Conservation (phyloP, 345 rosid species). For the Camelina laxa region DNA sequence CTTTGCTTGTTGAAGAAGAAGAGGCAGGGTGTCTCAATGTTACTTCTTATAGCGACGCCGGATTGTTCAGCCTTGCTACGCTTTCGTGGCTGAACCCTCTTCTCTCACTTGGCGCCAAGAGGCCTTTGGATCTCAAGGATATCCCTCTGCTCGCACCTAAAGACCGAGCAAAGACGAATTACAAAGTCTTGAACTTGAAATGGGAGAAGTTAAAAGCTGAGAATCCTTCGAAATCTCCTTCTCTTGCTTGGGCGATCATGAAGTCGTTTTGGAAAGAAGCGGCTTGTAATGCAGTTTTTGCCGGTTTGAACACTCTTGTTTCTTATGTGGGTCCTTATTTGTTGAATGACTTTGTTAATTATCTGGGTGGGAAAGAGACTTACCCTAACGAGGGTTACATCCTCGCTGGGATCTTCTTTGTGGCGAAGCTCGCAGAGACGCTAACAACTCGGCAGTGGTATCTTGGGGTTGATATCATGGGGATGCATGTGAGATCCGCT, state of each 20-base stretch:
- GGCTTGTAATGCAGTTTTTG: background rate
- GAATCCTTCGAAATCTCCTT: background rate
- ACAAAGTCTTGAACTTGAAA: background rate
- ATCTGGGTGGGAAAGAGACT: background rate
- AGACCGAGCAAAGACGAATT: background rate
- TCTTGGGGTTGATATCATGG: background rate
- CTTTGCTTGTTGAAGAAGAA: background rate
- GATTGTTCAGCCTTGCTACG: background rate
- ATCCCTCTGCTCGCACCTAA: background rate
- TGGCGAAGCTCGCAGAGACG: background rate
- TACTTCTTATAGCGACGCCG: background rate
- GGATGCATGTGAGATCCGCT: constrained; percentile 1
- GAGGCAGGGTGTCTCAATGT: background rate
- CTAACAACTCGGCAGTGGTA: background rate
- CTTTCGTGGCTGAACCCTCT: background rate
- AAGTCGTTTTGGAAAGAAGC: background rate
- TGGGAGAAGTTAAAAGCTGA: background rate
- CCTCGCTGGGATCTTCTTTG: background rate
- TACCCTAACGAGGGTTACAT: background rate
- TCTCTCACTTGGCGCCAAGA: background rate
- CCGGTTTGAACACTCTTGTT: background rate
- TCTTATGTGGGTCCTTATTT: background rate
- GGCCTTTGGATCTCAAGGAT: background rate
- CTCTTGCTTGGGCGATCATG: background rate
- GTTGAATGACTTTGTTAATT: background rate